Base-by-base conservation (phyloP, 2,329 filamentous ascomycete species). In the Dissoconium aciculare region DNA sequence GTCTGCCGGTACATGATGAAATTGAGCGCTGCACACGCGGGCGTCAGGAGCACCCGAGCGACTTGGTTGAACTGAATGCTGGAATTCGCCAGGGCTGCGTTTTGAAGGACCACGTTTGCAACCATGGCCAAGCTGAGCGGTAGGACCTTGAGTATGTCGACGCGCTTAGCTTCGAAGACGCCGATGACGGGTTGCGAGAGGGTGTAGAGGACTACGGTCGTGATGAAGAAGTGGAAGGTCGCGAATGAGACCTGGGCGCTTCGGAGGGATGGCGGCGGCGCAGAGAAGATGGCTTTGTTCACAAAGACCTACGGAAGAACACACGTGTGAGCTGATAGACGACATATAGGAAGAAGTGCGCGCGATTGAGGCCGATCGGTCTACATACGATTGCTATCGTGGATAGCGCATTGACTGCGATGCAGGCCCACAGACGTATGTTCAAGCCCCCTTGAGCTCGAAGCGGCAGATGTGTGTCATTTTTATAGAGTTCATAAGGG, bases 31-130 rank as follows among this genome's bases (percentile, higher is more conserved):
- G 72, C 74, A 12, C 77, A 72, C 26, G 62, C 64, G 3, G 75
- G 75, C 1, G 74, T 78, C 15, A 78, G 62, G 9, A 78, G 59
- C 35, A 78, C 74, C 14, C 74, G 67, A 4, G 71, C 72, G 28
- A 78, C 67, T 51, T 80, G 74, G 52, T 78, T 79, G 50, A 79
- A 78, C 25, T 72, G 74, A 25, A 79, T 69, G 30, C 67, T 68
- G 13, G 73, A 78, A 50, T 70, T 76, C 16, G 74, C 73, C 26
- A 80, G 59, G 1, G 71, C 77, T 5, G 78, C 55, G 45, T 79
- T 79, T 6, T 72, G 73, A 6, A 79, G 59, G 39, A 79, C 71
- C 47, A 79, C 72, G 51, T 78, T 78, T 36, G 74, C 59, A 30
- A 69, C 66, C 74, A 80, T 78, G 45, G 71, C 67, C 16, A 74